phyloP scores from a whole-genome alignment of 1,284 basidiomycete species.

The Ganoderma boninense region DNA sequence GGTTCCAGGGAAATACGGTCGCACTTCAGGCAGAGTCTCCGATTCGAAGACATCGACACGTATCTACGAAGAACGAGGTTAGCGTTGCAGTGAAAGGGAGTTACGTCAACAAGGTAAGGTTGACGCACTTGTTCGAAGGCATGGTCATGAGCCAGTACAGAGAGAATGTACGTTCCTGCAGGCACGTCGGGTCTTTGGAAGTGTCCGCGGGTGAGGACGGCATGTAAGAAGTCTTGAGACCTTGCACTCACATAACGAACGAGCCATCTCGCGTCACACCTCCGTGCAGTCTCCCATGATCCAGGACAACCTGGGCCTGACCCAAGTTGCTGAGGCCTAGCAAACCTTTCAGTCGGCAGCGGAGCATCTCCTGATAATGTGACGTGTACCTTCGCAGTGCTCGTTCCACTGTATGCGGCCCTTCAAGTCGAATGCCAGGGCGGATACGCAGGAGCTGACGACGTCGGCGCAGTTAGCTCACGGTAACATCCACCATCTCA shows the following conservation, averaged over 20 bases:
- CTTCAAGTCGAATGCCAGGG: slow-evolving; percentile 57
- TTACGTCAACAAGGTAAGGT: neutral
- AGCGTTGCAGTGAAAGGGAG: neutral
- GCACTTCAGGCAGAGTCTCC: slow-evolving; percentile 58
- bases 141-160: slow-evolving; percentile 70
- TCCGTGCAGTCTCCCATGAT: slow-evolving; percentile 61
- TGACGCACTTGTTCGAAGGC: slow-evolving; percentile 70
- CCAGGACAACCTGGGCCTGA: slow-evolving; percentile 64
- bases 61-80: slow-evolving; percentile 48
- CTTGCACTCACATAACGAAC: slow-evolving; percentile 66
- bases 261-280: slow-evolving; percentile 63
- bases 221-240: neutral
- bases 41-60: slow-evolving; percentile 68
- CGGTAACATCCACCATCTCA: no score
- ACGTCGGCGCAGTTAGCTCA: neutral
- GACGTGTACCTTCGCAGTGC: slow-evolving; percentile 61
- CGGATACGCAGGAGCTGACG: slow-evolving; percentile 41
- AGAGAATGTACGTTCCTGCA: slow-evolving; percentile 71
- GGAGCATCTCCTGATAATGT: neutral
- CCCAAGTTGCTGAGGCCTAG: slow-evolving; percentile 56
- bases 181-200: slow-evolving; percentile 70
- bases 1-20: slow-evolving; percentile 73
- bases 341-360: neutral
- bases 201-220: neutral
- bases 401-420: slow-evolving; percentile 74